These are phyloP conservation scores for Pseudoscleropodium purum DNA, from an alignment of 225 moss, liverwort and hornwort species.

Conservation along the genomic window DNA sequence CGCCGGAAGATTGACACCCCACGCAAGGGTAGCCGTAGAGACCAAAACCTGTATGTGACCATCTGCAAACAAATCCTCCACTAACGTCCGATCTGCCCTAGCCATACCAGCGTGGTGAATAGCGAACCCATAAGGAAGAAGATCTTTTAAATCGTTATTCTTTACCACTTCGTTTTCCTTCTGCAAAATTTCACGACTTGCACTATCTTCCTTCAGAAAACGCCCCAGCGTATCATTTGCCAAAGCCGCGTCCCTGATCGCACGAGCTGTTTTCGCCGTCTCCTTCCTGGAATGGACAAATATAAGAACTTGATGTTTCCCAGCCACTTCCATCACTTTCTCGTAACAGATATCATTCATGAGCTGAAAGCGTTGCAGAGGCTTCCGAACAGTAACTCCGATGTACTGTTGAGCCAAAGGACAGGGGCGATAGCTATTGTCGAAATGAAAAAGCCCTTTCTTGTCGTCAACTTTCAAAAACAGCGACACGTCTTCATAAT, in stretches of 20 bases:
- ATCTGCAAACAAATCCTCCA: conserved; percentile 93
- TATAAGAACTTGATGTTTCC: conserved; percentile 81
- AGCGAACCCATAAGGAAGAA: conserved; percentile 86
- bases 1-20: conserved; percentile 97
- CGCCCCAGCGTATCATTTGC: conserved; percentile 85
- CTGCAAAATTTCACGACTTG: conserved; percentile 86
- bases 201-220: conserved; percentile 93
- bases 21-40: conserved; percentile 91
- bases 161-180: conserved; percentile 83
- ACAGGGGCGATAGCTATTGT: conserved; percentile 89
- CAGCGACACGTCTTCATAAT: conserved; percentile 76
- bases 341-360: conserved; percentile 98
- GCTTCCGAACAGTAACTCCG: conserved; percentile 86
- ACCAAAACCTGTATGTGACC: conserved; percentile 95
- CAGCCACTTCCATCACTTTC: conserved; percentile 93
- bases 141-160: conserved; percentile 74
- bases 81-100: conserved; percentile 76
- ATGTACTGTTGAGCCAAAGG: conserved; percentile 94
- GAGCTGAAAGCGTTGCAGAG: conserved; percentile 88
- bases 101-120: conserved; percentile 98
- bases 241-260: conserved; percentile 73
- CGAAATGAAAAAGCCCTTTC: conserved; percentile 84
- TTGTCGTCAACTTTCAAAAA: conserved; percentile 80
- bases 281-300: conserved; percentile 97
- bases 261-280: conserved; percentile 91